Base-by-base conservation (phyloP, 177 flowering plant species). In the Vitis hybrid region DNA sequence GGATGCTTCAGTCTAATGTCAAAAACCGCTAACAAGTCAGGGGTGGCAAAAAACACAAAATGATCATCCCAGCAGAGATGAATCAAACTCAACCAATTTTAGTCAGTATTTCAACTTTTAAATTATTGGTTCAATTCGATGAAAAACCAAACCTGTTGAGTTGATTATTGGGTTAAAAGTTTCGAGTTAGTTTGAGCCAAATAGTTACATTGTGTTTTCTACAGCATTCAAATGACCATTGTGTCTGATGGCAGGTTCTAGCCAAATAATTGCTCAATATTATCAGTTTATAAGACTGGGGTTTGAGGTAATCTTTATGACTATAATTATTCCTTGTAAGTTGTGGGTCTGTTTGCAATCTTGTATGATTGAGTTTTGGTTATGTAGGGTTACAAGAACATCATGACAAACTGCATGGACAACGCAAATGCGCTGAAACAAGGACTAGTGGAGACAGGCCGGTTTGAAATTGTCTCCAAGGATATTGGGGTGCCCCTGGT, bases 221-320 rank as follows among this genome's bases (percentile, higher is more conserved):
- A 65, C 5, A 5, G 6, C 18, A 14, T 56, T 45, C 52, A 34
- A 34, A 4, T 14, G 11, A 32, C 19, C 48, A 30, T 21, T 63
- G 10, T 21, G 19, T 62, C 7, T 26, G 48, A 50, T 26, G 78
- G 66, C 89, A 87, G 91, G 93, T 4, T 83, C 90, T 8, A 86
- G 85, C 73, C 88, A 83, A 68, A 85, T 87, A 60, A 86, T 89
- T 69, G 91, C 91, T 17, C 93, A 87, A 26, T 89, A 89, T 67
- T 89, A 89, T 72, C 93, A 89, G 73, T 72, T 87, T 49, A 85
- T 87, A 21, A 75, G 91, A n/a, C 78, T 89, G 1, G 91, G 93
- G 1, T 77, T 77, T 66, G 88, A 89, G 88, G 93, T 89, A 77
- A 68, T 6, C 58, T 56, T 23, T 45, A 12, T 19, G 2, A 54